Conservation (phyloP, 225 moss, liverwort and hornwort species). For the Sphagnum contortum region DNA sequence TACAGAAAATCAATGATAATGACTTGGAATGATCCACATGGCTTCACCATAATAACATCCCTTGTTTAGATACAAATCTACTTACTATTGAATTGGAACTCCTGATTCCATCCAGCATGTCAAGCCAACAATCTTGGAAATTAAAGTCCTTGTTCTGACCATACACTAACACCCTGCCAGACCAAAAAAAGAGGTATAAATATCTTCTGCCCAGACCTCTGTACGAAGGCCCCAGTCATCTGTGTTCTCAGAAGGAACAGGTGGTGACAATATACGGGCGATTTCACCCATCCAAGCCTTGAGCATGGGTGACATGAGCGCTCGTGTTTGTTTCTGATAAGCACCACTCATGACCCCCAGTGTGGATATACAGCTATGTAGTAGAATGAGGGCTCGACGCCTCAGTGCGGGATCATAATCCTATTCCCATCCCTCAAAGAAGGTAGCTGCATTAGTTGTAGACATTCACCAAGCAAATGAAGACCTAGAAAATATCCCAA, state of each 20-base stretch:
- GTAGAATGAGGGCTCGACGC: constrained; percentile 72
- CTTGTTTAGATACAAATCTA: too few relatives aligned
- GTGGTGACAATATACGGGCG: constrained; percentile 60
- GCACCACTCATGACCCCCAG: constrained; percentile 91
- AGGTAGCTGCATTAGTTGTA: not conserved
- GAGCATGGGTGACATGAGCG: constrained; percentile 78
- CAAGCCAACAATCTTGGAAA: too few relatives aligned
- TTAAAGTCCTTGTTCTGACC: too few relatives aligned
- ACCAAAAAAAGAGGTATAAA: too few relatives aligned
- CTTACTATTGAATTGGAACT: too few relatives aligned
- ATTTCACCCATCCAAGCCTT: constrained; percentile 84
- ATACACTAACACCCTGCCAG: too few relatives aligned
- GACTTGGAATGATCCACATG: too few relatives aligned
- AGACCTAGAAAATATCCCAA: not conserved
- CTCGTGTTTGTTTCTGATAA: constrained; percentile 69
- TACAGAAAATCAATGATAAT: too few relatives aligned
- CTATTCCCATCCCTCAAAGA: constrained; percentile 16
- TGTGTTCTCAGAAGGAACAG: constrained; percentile 69
- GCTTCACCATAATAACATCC: too few relatives aligned
- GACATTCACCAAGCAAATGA: not conserved
- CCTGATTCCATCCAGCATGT: too few relatives aligned
- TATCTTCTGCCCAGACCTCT: constrained; percentile 40
- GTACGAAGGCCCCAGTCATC: constrained; percentile 86
- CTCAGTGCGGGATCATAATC: constrained; percentile 76
- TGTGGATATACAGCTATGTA: constrained; percentile 84